phyloP scores from a whole-genome alignment of 306 rosid genomes.

The Trifolium dubium region DNA sequence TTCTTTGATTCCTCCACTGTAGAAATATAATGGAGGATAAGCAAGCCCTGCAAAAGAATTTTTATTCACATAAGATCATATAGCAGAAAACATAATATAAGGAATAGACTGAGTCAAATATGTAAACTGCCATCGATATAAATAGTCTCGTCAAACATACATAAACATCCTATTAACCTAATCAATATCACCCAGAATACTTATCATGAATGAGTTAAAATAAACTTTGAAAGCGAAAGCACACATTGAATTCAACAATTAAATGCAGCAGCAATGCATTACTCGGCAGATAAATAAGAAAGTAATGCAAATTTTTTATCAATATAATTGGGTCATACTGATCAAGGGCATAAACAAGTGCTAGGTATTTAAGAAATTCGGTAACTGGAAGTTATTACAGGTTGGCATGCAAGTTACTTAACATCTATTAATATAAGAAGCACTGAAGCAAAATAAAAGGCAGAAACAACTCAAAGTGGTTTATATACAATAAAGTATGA shows the following conservation, averaged over 20 bases:
- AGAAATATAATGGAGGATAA: slow-evolving; percentile 87
- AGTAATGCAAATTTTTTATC: slow-evolving; percentile 1
- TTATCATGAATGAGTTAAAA: slow-evolving; percentile 6
- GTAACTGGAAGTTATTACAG: neutral
- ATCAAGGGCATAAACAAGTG: slow-evolving; percentile 23
- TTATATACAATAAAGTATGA: neutral
- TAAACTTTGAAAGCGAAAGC: slow-evolving; percentile 30
- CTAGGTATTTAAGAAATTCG: neutral
- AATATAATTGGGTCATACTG: slow-evolving; percentile 14
- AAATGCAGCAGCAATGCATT: neutral
- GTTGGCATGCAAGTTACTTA: neutral
- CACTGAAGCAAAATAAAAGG: neutral
- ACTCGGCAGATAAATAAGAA: neutral
- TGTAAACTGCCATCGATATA: slow-evolving; percentile 5
- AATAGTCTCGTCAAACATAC: slow-evolving; percentile 11
- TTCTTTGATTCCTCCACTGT: slow-evolving; percentile 98
- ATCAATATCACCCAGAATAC: slow-evolving; percentile 18
- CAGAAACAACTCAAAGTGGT: slow-evolving; percentile 14
- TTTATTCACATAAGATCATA: slow-evolving; percentile 34
- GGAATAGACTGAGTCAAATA: slow-evolving; percentile 31
- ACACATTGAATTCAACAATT: slow-evolving; percentile 20
- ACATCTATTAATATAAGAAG: slow-evolving; percentile 4
- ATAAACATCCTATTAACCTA: slow-evolving; percentile 30
- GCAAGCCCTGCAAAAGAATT: slow-evolving; percentile 84
- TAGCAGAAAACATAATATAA: slow-evolving; percentile 31